Evolutionary conservation across 179 eudicot species (phyloP).

Genomic region (Camellia oleifera): DNA sequence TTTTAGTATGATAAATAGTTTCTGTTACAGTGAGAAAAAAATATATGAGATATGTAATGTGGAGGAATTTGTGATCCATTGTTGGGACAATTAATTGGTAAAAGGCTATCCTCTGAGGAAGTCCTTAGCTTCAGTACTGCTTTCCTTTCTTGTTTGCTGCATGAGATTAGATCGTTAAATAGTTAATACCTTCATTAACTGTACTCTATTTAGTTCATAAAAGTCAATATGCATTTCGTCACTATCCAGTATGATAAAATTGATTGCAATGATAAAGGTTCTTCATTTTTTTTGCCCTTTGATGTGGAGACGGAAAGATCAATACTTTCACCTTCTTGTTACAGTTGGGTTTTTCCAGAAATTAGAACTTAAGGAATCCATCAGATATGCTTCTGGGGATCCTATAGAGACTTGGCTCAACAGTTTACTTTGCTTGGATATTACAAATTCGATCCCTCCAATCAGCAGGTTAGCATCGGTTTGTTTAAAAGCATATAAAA

Average conservation of each 20-base stretch:
- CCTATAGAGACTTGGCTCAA: slow-evolving; percentile 92
- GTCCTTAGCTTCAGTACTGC: background rate
- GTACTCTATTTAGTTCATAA: background rate
- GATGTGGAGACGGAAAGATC: background rate
- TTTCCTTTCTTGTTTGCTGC: background rate
- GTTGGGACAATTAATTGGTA: too few relatives aligned
- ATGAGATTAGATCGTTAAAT: background rate
- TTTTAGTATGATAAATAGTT: too few relatives aligned
- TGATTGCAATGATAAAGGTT: background rate
- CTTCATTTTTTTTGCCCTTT: background rate
- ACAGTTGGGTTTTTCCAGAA: background rate
- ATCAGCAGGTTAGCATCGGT: slow-evolving; percentile 58
- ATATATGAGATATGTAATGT: too few relatives aligned
- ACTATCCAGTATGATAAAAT: background rate
- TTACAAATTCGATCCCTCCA: slow-evolving; percentile 61
- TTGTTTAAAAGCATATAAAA: background rate
- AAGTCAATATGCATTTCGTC: background rate
- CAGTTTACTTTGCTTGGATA: slow-evolving; percentile 81
- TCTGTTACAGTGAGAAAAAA: too few relatives aligned
- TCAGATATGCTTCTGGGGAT: slow-evolving; percentile 89
- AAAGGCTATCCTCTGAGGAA: background rate
- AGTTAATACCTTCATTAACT: background rate
- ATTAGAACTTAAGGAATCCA: slow-evolving; percentile 26
- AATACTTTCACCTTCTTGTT: background rate
- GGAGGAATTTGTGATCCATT: too few relatives aligned